A percentile compares a stretch with the other conserved stretches of the same genome.
phyloP scores from a whole-genome alignment of 1,284 basidiomycete species.

The Uromyces viciae-fabae region DNA sequence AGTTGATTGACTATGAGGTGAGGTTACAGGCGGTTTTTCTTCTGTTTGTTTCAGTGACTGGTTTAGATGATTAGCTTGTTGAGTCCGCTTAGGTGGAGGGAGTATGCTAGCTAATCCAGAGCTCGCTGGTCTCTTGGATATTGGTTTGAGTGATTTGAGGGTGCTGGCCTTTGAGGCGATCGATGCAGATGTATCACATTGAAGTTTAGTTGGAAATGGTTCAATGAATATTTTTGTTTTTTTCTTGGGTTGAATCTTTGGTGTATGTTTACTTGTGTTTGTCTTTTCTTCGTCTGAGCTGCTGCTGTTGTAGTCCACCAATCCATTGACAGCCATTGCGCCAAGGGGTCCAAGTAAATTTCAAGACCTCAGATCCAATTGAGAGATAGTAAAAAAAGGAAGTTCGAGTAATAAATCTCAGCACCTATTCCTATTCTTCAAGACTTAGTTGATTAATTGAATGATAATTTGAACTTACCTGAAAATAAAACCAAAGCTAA shows the following conservation, averaged over 20 bases:
- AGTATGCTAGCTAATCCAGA: conserved; percentile 36
- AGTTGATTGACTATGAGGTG: neutral
- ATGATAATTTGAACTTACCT: too few relatives aligned
- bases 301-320: conserved; percentile 5
- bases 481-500: too few relatives aligned
- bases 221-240: neutral
- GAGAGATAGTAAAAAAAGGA: too few relatives aligned
- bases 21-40: too few relatives aligned
- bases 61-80: neutral
- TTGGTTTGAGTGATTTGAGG: neutral
- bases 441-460: too few relatives aligned
- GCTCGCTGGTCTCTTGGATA: neutral
- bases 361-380: too few relatives aligned
- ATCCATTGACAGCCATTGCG: neutral
- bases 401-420: too few relatives aligned
- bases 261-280: neutral
- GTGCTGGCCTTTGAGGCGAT: neutral
- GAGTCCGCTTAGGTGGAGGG: conserved; percentile 32
- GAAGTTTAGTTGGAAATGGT: neutral
- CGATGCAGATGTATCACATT: neutral
- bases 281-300: neutral
- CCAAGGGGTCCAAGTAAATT: too few relatives aligned
- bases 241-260: neutral
- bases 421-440: too few relatives aligned
- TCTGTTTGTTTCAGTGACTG: neutral